phyloP scores from a whole-genome alignment of 2,329 filamentous ascomycete genomes.

The Sphaerulina populicola region DNA sequence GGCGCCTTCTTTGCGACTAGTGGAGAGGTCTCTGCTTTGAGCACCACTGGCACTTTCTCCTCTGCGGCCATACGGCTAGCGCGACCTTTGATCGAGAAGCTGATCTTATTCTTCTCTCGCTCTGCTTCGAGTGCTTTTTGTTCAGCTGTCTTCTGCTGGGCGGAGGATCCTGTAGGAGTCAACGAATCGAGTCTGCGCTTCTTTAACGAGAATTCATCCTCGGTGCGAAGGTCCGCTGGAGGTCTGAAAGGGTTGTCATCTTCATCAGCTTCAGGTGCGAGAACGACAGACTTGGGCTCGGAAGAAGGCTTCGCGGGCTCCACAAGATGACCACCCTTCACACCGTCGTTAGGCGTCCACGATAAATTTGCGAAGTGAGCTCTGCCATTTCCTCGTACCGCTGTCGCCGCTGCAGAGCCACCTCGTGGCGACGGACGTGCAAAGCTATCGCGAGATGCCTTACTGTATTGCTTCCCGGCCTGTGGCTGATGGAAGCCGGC shows the following conservation, averaged over 20 bases:
- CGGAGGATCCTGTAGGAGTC: slow-evolving; percentile 1
- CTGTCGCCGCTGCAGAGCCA: slow-evolving; percentile 35
- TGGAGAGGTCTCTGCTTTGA: slow-evolving; percentile 27
- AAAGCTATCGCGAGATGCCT: slow-evolving; percentile 20
- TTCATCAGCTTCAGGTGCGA: slow-evolving; percentile 40
- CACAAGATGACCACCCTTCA: slow-evolving; percentile 44
- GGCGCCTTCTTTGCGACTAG: slow-evolving; percentile 45
- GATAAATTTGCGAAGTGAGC: slow-evolving; percentile 60
- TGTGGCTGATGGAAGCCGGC: slow-evolving; percentile 28
- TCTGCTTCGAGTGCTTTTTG: slow-evolving; percentile 37
- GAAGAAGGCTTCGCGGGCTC: slow-evolving; percentile 26
- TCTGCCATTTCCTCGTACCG: slow-evolving; percentile 35
- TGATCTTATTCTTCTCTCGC: slow-evolving; percentile 56
- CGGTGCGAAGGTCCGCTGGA: slow-evolving; percentile 56
- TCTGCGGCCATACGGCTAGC: slow-evolving; percentile 43
- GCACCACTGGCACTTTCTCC: slow-evolving; percentile 18
- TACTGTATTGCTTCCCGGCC: slow-evolving; percentile 37
- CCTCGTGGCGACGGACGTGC: slow-evolving; percentile 30
- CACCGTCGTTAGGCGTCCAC: slow-evolving; percentile 56
- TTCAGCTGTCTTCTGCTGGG: slow-evolving; percentile 17
- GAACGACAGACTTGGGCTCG: slow-evolving; percentile 19
- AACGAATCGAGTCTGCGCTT: slow-evolving; percentile 20
- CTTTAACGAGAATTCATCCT: slow-evolving; percentile 48
- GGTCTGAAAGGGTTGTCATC: slow-evolving; percentile 55
- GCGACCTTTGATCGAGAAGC: slow-evolving; percentile 82